Percentiles rank a stretch among this genome's conserved stretches.
These are phyloP conservation scores for Camellia granthamiana DNA, from an alignment of 148 eudicot genomes.

Conservation along the genomic window DNA sequence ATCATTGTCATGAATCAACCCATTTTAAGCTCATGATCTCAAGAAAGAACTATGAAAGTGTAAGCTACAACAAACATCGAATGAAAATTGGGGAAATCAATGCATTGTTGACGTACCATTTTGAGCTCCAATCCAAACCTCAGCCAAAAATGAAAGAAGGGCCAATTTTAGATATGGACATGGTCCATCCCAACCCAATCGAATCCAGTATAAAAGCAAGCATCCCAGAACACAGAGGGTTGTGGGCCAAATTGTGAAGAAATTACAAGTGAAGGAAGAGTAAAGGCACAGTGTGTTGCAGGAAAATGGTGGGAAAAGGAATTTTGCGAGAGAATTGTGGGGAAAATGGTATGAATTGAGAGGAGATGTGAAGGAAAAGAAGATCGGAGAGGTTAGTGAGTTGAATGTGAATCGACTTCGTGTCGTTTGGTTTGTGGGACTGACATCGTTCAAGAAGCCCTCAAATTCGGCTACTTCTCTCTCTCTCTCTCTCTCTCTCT, in stretches of 20 bases:
- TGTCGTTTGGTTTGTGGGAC: conserved; percentile 27
- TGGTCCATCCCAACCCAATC: not conserved
- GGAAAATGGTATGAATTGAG: not conserved
- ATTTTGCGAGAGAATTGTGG: not conserved
- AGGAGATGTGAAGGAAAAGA: not conserved
- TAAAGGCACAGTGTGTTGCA: not conserved
- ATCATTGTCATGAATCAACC: not conserved
- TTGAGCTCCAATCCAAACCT: conserved; percentile 6
- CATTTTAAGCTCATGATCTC: not conserved
- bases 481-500: conserved; percentile 13
- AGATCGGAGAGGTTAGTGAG: not conserved
- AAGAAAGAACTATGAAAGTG: not conserved
- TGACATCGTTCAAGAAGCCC: conserved; percentile 31
- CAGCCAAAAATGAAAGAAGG: not conserved
- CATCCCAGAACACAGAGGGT: not conserved
- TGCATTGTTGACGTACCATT: conserved; percentile 9
- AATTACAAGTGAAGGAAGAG: not conserved
- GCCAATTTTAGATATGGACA: not conserved
- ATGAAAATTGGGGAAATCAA: too few relatives aligned
- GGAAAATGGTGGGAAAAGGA: not conserved
- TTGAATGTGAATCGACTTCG: not conserved
- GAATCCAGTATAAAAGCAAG: too few relatives aligned
- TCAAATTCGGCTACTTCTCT: conserved; percentile 30
- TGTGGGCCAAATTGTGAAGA: not conserved
- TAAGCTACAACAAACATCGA: too few relatives aligned